A percentile compares a stretch with the other conserved stretches of the same genome.
Conservation (phyloP, 768 basidiomycete species). For the Suillus luteus region DNA sequence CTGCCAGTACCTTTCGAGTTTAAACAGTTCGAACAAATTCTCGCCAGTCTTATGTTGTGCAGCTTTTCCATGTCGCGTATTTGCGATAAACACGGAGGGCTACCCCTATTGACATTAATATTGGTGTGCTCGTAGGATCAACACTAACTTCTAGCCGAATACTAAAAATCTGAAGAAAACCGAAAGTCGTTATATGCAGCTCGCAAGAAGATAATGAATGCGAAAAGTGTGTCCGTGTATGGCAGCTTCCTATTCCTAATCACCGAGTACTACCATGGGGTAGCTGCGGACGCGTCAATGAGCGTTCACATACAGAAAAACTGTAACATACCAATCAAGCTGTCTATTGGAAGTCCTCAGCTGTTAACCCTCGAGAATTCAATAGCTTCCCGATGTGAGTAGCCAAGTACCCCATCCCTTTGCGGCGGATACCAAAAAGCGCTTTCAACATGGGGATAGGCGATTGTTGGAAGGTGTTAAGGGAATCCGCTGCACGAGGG, state of each 20-base stretch:
- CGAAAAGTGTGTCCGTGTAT: background rate
- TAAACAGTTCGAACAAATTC: constrained; percentile 21
- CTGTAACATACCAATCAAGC: background rate
- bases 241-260: background rate
- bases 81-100: background rate
- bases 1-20: background rate
- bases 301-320: background rate
- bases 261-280: background rate
- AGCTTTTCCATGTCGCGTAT: background rate
- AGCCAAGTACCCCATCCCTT: constrained; percentile 37
- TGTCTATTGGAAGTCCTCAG: constrained; percentile 27
- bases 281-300: background rate
- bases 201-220: background rate
- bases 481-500: background rate
- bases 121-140: background rate
- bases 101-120: too few relatives aligned
- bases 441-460: constrained; percentile 33
- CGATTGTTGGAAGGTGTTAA: constrained; percentile 35
- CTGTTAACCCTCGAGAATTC: constrained; percentile 25
- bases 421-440: constrained; percentile 36
- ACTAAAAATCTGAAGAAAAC: background rate
- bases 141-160: background rate
- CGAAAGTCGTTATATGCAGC: background rate
- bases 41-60: constrained; percentile 21
- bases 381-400: constrained; percentile 48